These are phyloP conservation scores for Plasmodium gonderi DNA, from an alignment of 169 alveolate genomes.

Conservation along the genomic window DNA sequence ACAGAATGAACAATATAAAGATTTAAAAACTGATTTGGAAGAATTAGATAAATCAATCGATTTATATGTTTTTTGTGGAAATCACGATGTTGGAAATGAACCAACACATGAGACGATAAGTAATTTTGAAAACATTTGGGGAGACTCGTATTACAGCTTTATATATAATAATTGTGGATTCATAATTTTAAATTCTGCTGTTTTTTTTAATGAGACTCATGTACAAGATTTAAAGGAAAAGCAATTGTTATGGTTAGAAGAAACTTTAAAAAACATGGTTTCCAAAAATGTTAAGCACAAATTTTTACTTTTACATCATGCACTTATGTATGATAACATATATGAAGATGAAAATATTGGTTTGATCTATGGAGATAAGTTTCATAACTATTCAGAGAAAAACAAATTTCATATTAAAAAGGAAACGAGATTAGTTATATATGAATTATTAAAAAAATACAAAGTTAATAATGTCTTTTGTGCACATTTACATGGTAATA, in stretches of 20 bases:
- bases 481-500: conserved; percentile 51
- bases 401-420: conserved; percentile 28
- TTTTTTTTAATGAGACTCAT: conserved; percentile 17
- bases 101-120: conserved; percentile 14
- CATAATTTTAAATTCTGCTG: conserved; percentile 16
- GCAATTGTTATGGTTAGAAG: conserved; percentile 42
- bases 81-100: conserved; percentile 38
- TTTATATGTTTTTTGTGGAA: conserved; percentile 46
- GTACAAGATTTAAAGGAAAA: conserved; percentile 15
- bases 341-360: conserved; percentile 52
- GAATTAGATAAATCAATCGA: conserved; percentile 32
- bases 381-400: conserved; percentile 14
- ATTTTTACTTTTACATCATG: conserved; percentile 35
- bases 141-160: conserved; percentile 32
- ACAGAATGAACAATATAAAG: not conserved
- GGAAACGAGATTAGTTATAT: conserved; percentile 22
- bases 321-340: conserved; percentile 32
- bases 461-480: conserved; percentile 32
- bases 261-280: conserved; percentile 8
- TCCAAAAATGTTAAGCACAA: conserved; percentile 17
- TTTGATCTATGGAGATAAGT: conserved; percentile 21
- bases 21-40: conserved; percentile 30
- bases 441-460: conserved; percentile 40
- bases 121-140: conserved; percentile 14
- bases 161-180: conserved; percentile 32